These are phyloP conservation scores for Alternaria hordeiaustralica DNA, from an alignment of 2,329 filamentous ascomycete genomes.

Conservation along the genomic window DNA sequence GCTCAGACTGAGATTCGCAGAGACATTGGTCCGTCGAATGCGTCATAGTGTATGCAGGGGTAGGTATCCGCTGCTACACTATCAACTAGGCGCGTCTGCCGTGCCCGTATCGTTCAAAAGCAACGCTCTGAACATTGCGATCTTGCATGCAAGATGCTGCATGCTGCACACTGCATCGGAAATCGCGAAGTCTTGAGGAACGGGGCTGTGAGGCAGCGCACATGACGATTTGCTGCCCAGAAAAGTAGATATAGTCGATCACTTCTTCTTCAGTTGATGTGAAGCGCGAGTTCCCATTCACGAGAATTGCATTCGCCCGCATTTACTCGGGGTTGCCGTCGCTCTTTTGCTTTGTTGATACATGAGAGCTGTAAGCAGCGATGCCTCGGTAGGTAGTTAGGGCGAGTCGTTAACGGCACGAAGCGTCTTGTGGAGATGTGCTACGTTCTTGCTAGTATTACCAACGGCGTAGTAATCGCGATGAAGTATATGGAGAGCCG, in stretches of 20 bases:
- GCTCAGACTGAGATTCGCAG: slow-evolving; percentile 1
- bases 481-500: neutral
- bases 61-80: neutral
- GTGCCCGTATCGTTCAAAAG: neutral
- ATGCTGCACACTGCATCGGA: neutral
- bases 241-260: neutral
- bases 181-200: neutral
- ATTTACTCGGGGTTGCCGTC: slow-evolving; percentile 1
- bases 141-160: neutral
- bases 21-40: neutral
- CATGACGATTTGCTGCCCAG: neutral
- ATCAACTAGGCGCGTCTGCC: neutral
- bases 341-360: neutral
- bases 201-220: neutral
- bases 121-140: neutral
- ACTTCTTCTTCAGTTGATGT: neutral
- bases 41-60: neutral
- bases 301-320: neutral
- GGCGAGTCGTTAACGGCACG: neutral
- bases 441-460: neutral
- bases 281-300: neutral
- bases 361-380: neutral
- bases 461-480: neutral
- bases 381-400: neutral
- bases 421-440: neutral